Evolutionary conservation across 192 early-diverging fungal genomes (phyloP).

Genomic region (Umbelopsis vinacea): DNA sequence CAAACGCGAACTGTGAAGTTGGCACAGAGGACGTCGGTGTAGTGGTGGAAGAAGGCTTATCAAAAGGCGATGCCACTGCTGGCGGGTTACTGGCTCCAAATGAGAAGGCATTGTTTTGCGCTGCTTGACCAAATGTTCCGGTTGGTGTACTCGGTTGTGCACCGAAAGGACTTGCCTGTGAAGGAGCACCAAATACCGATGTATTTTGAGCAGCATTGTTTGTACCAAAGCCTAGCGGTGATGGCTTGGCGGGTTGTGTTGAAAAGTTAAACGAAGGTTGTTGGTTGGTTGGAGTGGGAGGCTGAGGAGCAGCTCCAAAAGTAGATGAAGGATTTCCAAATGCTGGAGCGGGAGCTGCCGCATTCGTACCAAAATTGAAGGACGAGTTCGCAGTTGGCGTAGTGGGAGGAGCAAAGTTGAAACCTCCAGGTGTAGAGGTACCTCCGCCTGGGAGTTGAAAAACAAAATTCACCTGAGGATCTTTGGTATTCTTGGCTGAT

Average conservation of each 20-base stretch:
- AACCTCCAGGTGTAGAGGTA: slow-evolving; percentile 5
- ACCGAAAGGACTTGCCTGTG: background rate
- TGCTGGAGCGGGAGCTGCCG: background rate
- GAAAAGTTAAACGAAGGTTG: background rate
- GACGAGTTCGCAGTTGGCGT: slow-evolving; percentile 1
- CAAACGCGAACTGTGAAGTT: background rate
- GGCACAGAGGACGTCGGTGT: background rate
- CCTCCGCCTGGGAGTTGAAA: slow-evolving; percentile 21
- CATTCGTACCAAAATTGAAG: slow-evolving; percentile 9
- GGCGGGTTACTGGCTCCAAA: background rate
- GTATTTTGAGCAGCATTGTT: background rate
- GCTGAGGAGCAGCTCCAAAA: background rate
- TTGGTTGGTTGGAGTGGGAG: background rate
- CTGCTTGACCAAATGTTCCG: background rate
- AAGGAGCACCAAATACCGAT: background rate
- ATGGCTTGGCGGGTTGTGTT: background rate
- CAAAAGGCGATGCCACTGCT: background rate
- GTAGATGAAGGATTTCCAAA: slow-evolving; percentile 3
- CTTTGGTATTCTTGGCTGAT: slow-evolving; percentile 22
- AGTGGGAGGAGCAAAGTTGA: slow-evolving; percentile 12
- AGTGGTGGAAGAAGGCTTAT: background rate
- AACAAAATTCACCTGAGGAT: slow-evolving; percentile 17
- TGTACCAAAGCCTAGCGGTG: slow-evolving; percentile 3
- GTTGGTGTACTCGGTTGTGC: slow-evolving; percentile 4
- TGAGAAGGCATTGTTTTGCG: background rate